Conservation (phyloP, 139 green algal genomes). For the Desmodesmus armatus region DNA sequence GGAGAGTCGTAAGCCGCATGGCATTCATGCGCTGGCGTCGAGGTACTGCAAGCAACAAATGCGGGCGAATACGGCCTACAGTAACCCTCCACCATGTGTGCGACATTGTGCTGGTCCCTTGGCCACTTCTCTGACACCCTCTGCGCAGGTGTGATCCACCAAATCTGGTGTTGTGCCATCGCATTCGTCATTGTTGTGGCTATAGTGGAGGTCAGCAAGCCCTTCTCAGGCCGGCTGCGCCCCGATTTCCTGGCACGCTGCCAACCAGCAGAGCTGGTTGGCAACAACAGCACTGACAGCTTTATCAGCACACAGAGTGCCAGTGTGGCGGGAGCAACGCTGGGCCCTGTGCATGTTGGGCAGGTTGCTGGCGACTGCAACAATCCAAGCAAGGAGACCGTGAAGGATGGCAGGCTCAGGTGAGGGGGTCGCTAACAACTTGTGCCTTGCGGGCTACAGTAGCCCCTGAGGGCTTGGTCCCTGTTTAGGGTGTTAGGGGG, state of each 20-base stretch:
- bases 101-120: not conserved
- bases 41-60: too few relatives aligned
- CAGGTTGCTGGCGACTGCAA: not conserved
- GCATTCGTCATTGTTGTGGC: slow-evolving; percentile 26
- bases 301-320: not conserved
- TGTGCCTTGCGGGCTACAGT: too few relatives aligned
- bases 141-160: slow-evolving; percentile 1
- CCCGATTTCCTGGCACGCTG: slow-evolving; percentile 39
- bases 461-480: too few relatives aligned
- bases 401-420: slow-evolving; percentile 12
- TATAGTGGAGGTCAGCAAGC: slow-evolving; percentile 24
- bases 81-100: not conserved
- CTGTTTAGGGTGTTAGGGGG: too few relatives aligned
- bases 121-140: not conserved
- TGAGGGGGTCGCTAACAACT: not conserved
- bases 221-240: slow-evolving; percentile 6
- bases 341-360: not conserved
- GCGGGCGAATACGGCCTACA: too few relatives aligned
- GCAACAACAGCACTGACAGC: not conserved
- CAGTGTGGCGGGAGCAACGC: not conserved
- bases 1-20: too few relatives aligned
- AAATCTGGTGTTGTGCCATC: slow-evolving; percentile 19
- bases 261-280: not conserved
- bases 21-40: too few relatives aligned
- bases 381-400: not conserved